These are phyloP conservation scores for Sporothrix pallida DNA, from an alignment of 2,329 filamentous ascomycete genomes.

Conservation along the genomic window DNA sequence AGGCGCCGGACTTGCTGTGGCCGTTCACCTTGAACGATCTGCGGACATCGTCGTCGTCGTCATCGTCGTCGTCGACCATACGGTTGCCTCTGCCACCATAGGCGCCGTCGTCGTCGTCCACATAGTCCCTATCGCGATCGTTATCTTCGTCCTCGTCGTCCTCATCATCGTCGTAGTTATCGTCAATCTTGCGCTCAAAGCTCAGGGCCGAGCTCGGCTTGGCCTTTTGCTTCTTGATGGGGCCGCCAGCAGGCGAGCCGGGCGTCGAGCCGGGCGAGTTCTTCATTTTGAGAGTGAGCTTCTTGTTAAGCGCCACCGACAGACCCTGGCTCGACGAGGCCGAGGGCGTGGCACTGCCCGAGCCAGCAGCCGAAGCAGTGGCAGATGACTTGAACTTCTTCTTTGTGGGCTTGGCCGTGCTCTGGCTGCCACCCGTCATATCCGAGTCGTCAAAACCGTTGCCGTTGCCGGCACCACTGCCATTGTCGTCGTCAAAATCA, in stretches of 20 bases:
- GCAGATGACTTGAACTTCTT: slow-evolving; percentile 60
- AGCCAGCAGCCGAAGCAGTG: slow-evolving; percentile 23
- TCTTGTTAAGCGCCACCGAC: slow-evolving; percentile 35
- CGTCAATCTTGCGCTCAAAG: slow-evolving; percentile 52
- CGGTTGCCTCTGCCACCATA: slow-evolving; percentile 1
- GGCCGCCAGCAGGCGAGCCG: slow-evolving; percentile 32
- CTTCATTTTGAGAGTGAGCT: slow-evolving; percentile 55
- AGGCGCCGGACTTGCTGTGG: background rate
- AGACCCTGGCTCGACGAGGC: slow-evolving; percentile 37
- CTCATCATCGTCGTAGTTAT: slow-evolving; percentile 34
- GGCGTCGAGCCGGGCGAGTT: slow-evolving; percentile 47
- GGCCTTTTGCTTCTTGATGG: slow-evolving; percentile 61
- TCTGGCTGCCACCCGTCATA: slow-evolving; percentile 41
- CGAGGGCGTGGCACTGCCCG: slow-evolving; percentile 32
- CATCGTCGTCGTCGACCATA: slow-evolving; percentile 25
- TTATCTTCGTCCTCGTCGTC: slow-evolving; percentile 35
- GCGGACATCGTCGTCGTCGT: slow-evolving; percentile 29
- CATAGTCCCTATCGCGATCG: slow-evolving; percentile 35
- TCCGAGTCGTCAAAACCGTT: slow-evolving; percentile 49
- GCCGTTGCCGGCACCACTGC: slow-evolving; percentile 51
- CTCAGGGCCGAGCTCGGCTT: slow-evolving; percentile 58
- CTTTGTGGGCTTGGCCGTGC: slow-evolving; percentile 49
- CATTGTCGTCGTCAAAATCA: slow-evolving; percentile 60
- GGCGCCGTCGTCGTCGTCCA: slow-evolving; percentile 28
- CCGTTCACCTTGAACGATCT: slow-evolving; percentile 34